A percentile compares a stretch with the other conserved stretches of the same genome.
These are phyloP conservation scores for Leptodontidium sp. DNA, from an alignment of 2,329 filamentous ascomycete species.

Conservation along the genomic window DNA sequence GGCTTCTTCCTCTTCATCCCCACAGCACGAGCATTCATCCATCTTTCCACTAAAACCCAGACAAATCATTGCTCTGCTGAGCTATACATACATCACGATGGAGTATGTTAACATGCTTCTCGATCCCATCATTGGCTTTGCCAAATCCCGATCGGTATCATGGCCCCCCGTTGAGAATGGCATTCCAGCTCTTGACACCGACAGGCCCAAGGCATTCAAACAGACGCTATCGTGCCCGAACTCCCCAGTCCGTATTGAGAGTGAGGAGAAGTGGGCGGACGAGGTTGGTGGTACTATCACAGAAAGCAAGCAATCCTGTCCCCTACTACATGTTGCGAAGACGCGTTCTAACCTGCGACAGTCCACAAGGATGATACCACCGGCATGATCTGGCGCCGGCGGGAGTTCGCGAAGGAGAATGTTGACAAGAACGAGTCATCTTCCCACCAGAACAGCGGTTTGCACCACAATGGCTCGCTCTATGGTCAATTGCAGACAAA, in stretches of 20 bases:
- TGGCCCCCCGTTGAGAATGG: neutral
- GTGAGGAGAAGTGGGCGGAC: conserved; percentile 26
- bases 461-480: neutral
- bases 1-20: neutral
- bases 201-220: neutral
- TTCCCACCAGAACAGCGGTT: neutral
- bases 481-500: conserved; percentile 1
- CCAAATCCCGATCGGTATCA: neutral
- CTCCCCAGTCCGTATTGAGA: neutral
- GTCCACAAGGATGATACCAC: neutral
- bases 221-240: neutral
- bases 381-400: neutral
- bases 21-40: neutral
- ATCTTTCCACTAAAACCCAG: neutral
- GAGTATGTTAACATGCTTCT: conserved; percentile 16
- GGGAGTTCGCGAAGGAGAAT: neutral
- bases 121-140: conserved; percentile 2
- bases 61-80: neutral
- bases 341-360: neutral
- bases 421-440: neutral
- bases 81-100: neutral
- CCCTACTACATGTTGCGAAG: neutral
- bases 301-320: conserved; percentile 12
- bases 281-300: conserved; percentile 30
- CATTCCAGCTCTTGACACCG: neutral